These are phyloP conservation scores for Monosporascus cannonballus DNA, from an alignment of 2,329 filamentous ascomycete species.

Conservation along the genomic window DNA sequence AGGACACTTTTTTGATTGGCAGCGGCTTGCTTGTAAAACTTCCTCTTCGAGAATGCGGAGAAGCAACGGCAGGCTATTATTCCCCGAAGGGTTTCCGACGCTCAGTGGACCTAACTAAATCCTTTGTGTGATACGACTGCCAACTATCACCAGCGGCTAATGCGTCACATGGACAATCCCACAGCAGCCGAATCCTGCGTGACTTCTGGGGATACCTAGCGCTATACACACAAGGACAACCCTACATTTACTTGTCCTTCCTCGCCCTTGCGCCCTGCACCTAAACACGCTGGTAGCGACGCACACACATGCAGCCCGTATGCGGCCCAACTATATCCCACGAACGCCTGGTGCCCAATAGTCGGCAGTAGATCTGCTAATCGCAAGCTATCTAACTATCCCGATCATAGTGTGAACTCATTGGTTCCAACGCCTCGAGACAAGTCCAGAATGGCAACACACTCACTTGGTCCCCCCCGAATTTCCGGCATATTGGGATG, in stretches of 20 bases:
- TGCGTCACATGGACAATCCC: constrained; percentile 15
- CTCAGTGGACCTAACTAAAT: not conserved
- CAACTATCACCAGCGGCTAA: constrained; percentile 13
- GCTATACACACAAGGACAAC: constrained; percentile 2
- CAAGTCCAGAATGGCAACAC: not conserved
- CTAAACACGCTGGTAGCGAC: constrained; percentile 13
- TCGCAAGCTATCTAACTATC: not conserved
- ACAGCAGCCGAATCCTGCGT: constrained; percentile 14
- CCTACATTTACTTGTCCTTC: not conserved
- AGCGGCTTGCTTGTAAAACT: constrained; percentile 5
- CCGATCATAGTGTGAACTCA: not conserved
- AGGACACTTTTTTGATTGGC: constrained; percentile 20
- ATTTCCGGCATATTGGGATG: not conserved
- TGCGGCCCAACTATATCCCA: constrained; percentile 26
- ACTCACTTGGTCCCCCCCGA: not conserved
- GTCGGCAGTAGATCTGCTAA: constrained; percentile 10
- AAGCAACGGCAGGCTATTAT: constrained; percentile 13
- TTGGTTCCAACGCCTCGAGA: not conserved
- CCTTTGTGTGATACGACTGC: not conserved
- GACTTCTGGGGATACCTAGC: constrained; percentile 10
- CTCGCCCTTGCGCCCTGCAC: not conserved
- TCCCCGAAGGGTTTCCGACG: constrained; percentile 1
- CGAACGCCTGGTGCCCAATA: constrained; percentile 22
- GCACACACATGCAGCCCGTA: constrained; percentile 19
- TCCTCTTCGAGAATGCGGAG: constrained; percentile 18